These are phyloP conservation scores for Trichopus zeylanicus DNA, from an alignment of 116 monocot species.

Conservation along the genomic window DNA sequence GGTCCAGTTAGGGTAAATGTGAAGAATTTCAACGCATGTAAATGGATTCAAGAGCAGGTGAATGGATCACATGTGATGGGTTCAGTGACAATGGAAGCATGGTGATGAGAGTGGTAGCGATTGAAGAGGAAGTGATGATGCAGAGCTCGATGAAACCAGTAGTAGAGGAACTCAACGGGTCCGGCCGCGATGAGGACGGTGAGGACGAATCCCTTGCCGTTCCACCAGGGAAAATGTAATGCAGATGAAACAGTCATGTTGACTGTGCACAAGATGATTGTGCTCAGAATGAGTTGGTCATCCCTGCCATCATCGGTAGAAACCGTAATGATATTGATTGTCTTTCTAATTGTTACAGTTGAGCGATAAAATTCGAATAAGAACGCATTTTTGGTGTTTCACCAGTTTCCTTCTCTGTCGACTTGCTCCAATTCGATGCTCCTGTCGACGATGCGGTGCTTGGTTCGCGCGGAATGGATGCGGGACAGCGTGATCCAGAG, in stretches of 20 bases:
- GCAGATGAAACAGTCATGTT: not conserved
- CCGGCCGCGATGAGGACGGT: slow-evolving; percentile 41
- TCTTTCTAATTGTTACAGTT: too few species aligned
- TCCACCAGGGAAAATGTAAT: slow-evolving; percentile 37
- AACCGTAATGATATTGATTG: too few species aligned
- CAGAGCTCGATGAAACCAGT: slow-evolving; percentile 86
- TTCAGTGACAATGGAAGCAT: slow-evolving; percentile 86
- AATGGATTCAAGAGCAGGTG: not conserved
- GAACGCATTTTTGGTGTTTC: not conserved
- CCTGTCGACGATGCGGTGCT: slow-evolving; percentile 57
- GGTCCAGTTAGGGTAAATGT: not conserved
- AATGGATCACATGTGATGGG: slow-evolving; percentile 78
- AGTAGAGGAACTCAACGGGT: slow-evolving; percentile 94
- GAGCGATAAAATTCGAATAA: too few species aligned
- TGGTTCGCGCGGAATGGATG: slow-evolving; percentile 48
- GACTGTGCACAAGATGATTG: not conserved
- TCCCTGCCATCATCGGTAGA: too few species aligned
- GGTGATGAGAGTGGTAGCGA: slow-evolving; percentile 95
- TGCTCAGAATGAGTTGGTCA: not conserved
- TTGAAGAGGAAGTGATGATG: slow-evolving; percentile 93
- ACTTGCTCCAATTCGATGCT: slow-evolving; percentile 80
- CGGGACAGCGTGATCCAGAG: slow-evolving; percentile 74
- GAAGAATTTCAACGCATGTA: not conserved
- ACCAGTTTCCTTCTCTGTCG: slow-evolving; percentile 73
- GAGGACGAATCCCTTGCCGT: slow-evolving; percentile 38